A percentile compares a stretch with the other conserved stretches of the same genome.
phyloP scores from a whole-genome alignment of 805 yeast genomes.

The Nakazawaea wickerhamii region DNA sequence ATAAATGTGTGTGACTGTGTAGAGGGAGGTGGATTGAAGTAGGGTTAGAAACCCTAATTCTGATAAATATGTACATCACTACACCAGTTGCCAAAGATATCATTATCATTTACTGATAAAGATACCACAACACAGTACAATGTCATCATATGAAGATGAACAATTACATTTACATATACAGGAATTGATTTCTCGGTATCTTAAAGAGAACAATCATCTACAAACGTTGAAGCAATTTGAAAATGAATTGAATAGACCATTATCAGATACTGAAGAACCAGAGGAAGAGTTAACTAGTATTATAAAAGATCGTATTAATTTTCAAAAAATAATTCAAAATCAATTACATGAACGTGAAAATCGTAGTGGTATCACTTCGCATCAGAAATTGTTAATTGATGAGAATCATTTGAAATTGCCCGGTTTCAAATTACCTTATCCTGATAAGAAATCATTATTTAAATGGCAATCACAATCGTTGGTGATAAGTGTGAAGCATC shows the following conservation, averaged over 20 bases:
- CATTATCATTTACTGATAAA: not conserved
- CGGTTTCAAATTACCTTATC: constrained; percentile 22
- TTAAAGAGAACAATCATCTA: constrained; percentile 41
- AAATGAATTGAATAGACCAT: constrained; percentile 35
- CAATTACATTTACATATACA: constrained; percentile 23
- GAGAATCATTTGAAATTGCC: constrained; percentile 18
- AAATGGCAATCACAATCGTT: constrained; percentile 14
- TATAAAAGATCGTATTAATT: constrained; percentile 28
- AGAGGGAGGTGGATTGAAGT: too few species aligned
- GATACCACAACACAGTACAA: not conserved
- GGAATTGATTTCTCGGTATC: constrained; percentile 51
- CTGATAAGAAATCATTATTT: constrained; percentile 15
- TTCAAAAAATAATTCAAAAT: constrained; percentile 16
- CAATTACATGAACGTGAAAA: not conserved
- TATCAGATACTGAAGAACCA: constrained; percentile 17
- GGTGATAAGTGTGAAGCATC: constrained; percentile 20
- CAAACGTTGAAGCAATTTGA: constrained; percentile 46
- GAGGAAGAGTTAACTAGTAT: constrained; percentile 33
- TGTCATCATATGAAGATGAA: not conserved
- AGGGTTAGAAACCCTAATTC: not conserved
- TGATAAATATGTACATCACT: not conserved
- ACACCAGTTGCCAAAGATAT: not conserved
- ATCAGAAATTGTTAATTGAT: constrained; percentile 20
- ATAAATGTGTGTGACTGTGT: too few species aligned
- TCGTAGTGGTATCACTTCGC: constrained; percentile 19